Conservation (phyloP, 306 rosid species). For the Cicer cuneatum region DNA sequence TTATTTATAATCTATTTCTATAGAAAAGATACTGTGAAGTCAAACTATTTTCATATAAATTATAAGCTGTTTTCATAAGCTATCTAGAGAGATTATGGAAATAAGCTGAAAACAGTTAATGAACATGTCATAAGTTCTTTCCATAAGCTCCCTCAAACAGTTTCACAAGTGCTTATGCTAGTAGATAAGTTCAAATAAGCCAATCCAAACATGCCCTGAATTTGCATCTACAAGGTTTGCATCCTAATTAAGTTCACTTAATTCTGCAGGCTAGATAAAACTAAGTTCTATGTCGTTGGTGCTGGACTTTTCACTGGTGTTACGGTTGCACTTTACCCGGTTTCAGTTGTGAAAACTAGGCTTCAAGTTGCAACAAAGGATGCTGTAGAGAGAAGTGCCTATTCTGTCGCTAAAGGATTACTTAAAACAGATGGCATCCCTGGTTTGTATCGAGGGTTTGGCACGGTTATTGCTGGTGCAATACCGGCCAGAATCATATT, state of each 20-base stretch:
- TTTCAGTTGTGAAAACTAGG: slow-evolving; percentile 92
- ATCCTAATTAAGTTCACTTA: slow-evolving; percentile 43
- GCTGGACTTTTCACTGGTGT: slow-evolving; percentile 95
- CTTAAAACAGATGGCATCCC: slow-evolving; percentile 83
- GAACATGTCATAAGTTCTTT: no score
- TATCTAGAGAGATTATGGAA: neutral
- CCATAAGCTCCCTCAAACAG: no score
- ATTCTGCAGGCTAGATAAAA: slow-evolving; percentile 89
- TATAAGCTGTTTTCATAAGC: no score
- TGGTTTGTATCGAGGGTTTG: slow-evolving; percentile 91
- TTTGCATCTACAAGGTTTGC: slow-evolving; percentile 32
- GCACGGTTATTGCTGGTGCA: slow-evolving; percentile 89
- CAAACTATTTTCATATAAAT: no score
- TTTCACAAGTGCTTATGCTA: no score
- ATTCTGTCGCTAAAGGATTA: slow-evolving; percentile 75
- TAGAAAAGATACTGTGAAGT: no score
- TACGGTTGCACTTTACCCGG: slow-evolving; percentile 89
- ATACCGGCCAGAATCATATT: slow-evolving; percentile 86
- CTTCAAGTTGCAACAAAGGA: slow-evolving; percentile 86
- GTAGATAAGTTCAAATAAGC: no score
- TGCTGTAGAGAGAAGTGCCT: slow-evolving; percentile 71
- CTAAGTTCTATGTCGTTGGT: slow-evolving; percentile 88
- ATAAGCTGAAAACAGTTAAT: no score
- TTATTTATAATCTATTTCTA: no score
- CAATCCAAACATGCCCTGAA: neutral